Evolutionary conservation across 345 rosid species (phyloP), one percentile per base, ranked within the genome.

Genomic region (Mercurialis annua): DNA sequence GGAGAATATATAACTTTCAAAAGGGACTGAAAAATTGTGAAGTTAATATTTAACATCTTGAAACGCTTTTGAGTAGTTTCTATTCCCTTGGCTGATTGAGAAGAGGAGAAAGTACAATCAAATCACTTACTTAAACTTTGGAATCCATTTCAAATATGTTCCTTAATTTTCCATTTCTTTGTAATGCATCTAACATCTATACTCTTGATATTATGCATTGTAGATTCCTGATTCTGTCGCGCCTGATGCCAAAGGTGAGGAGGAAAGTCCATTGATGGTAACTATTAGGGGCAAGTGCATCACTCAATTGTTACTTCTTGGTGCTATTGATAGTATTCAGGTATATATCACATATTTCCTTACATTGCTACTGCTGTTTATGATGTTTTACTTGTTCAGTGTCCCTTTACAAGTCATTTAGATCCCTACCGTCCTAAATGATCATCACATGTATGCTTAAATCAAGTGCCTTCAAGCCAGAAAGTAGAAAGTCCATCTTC

Each of bases 251-350:
- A 89, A 81, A 76, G 90, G 82, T 64, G 95, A 87, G 82, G 87
- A 79, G 72, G 90, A 89, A 86, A 80, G 85, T 73, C 92, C 98
- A 60, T 52, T 90, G 31, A 75, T 87, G 78, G 80, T 74, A 82
- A 75, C 86, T 60, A 76, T 92, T 65, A 84, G 98, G 81, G 93
- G 96, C 76, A 92, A 92, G 79, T 92, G 98, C 80, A 83, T 92
- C 67, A 92, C 98, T 60, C 96, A 92, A 51, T 71, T 89, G 64
- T 77, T 92, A 71, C 89, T 92, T 73, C 92, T 92, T 51, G 85
- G 92, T 71, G 90, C 96, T 64, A 84, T 92, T 65, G 84, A 89
- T 75, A 83, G 86, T 66, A 92, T 92, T 66, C 96, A 92, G 98
- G 98, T 92, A 78, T 51, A 42, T 16, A 54, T 52, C 43, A 54